A percentile compares a stretch with the other conserved stretches of the same genome.
Evolutionary conservation across 2,329 filamentous ascomycete species (phyloP).

Genomic region (Aspergillus arachidicola): DNA sequence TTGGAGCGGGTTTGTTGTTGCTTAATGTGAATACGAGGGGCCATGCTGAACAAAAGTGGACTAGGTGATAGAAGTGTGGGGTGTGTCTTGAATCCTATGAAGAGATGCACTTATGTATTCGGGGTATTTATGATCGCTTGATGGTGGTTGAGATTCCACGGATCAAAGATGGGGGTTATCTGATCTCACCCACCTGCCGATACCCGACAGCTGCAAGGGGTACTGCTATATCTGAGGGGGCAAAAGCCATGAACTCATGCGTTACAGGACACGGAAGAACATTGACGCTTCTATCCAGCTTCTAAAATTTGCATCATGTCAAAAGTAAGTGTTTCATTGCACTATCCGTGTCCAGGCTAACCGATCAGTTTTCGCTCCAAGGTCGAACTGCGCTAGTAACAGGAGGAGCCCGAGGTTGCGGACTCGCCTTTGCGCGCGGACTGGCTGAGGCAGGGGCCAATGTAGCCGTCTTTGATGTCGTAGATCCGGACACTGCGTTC

Average conservation of each 20-base stretch:
- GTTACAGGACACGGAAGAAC: neutral
- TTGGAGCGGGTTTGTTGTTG: neutral
- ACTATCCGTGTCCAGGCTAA: neutral
- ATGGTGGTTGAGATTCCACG: neutral
- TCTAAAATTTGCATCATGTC: neutral
- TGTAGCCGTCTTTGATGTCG: neutral
- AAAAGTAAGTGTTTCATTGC: neutral
- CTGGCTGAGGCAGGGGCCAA: neutral
- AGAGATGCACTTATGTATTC: neutral
- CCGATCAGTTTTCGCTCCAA: neutral
- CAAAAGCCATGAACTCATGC: neutral
- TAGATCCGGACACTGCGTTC: neutral
- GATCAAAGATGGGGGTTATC: neutral
- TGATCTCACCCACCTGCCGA: neutral
- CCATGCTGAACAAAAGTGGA: neutral
- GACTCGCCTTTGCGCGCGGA: neutral
- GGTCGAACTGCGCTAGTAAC: neutral
- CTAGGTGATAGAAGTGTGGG: neutral
- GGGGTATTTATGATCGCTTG: neutral
- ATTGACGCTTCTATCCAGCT: neutral
- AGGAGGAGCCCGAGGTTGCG: neutral
- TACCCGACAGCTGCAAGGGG: neutral
- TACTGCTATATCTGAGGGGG: neutral
- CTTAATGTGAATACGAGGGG: neutral
- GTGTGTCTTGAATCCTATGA: neutral